Base-by-base conservation (phyloP, 2,329 filamentous ascomycete genomes). In the Aureobasidium pullulans region DNA sequence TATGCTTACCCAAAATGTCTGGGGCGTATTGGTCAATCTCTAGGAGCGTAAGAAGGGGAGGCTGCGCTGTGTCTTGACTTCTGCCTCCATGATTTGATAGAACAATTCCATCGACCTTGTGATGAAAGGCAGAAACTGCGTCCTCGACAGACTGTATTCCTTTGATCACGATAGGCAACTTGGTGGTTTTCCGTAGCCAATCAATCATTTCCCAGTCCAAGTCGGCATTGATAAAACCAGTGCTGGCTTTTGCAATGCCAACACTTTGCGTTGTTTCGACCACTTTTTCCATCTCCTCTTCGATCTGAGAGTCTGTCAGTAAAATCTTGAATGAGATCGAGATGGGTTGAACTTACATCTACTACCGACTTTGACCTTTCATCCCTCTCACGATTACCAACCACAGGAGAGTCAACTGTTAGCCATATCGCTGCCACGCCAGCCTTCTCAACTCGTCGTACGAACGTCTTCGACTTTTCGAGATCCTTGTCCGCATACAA, bases 1-100 rank as follows among this genome's bases (percentile, higher is more conserved):
- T 75, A 16, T 49, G 19, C 54, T 70, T 70, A 36, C 79, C 76
- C 50, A 85, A 82, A 0, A 87, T 75, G 49, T 82, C 75, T 0
- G 84, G 84, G 28, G 80, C 82, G 62, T 78, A 80, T 62, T 77
- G 79, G 57, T 82, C 81, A 59, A 88, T 74, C 69, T 88, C 84
- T 0, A 88, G 69, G 2, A 88, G 68, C 0, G 82, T 77, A 6
- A 86, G 66, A n/a, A 88, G 75, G 1, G 81, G 77, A 0, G 84
- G 73, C 2, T 80, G 77, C 0, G 77, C 73, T 3, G 73, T 74
- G 62, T 81, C 76, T 62, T 79, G 67, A 60, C 79, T 77, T n/a
- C 78, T 69, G 1, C 79, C 79, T 2, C 79, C 79, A 57, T 81
- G 79, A 62, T 81, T 81, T n/a, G 69, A 75, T 2, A 80, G 67